Base-by-base conservation (phyloP, 805 yeast species). In the Candida nemodendra region DNA sequence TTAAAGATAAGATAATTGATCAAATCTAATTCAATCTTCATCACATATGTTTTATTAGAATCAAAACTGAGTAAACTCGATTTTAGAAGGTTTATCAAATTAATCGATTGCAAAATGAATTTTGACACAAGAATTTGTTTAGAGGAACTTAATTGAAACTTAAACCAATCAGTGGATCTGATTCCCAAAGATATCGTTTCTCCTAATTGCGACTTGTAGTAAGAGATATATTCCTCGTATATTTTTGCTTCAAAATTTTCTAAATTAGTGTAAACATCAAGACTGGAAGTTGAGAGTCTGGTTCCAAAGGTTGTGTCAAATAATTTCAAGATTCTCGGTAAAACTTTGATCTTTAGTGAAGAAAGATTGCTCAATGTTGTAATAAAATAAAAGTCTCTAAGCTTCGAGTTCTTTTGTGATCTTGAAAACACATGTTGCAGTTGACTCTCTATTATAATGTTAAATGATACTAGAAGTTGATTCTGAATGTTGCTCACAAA, bases 251-350 rank as follows among this genome's bases (percentile, higher is more conserved):
- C 84, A 56, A 76, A 64, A 36, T 69, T 68, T 14, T 67, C 70
- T 36, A 79, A 49, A 3, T 70, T 59, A 6, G 62, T 56, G 39
- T 67, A 71, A 2, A 80, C 54, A n/a, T 71, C 69, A 18, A 73
- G 48, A 12, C 71, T 62, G 18, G 68, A 64, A 5, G 66, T 64
- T 5, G 68, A 59, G 18, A 76, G 48, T 8, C 68, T 64, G 14
- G 74, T 64, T 27, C 71, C 72, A 44, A 81, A 79, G 2, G 65
- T 63, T 5, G 61, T 52, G 45, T 80, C 82, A 51, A 76, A 80
- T 36, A 61, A 60, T 32, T 66, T 68, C 11, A 79, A 53, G 14
- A 78, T 57, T 16, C 59, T 54, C 1, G 84, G 81, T 18, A 82
- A 62, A 2, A 75, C 65, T 3, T 50, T 56, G 16, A 61, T 62